Evolutionary conservation across 2,329 filamentous ascomycete species (phyloP).

Genomic region (Monilinia polystroma): DNA sequence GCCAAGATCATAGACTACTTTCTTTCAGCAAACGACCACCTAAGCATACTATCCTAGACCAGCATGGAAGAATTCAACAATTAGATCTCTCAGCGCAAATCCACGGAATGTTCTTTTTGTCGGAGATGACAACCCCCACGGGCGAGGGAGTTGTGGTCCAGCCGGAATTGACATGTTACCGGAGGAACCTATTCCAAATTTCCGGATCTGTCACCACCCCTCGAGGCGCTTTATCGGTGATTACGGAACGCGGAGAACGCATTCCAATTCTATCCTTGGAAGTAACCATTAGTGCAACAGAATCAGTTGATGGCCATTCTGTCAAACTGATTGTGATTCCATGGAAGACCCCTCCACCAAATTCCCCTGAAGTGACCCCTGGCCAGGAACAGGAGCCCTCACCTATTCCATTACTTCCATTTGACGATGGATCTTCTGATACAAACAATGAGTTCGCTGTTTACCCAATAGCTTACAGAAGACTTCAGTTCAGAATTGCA

Average conservation of each 20-base stretch:
- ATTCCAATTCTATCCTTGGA: constrained; percentile 81
- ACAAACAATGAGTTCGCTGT: constrained; percentile 69
- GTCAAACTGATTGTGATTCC: constrained; percentile 95
- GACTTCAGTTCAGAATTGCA: constrained; percentile 88
- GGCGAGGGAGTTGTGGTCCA: constrained; percentile 56
- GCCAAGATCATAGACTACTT: constrained; percentile 40
- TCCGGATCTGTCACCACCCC: constrained; percentile 85
- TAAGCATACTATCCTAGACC: constrained; percentile 51
- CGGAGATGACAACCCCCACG: constrained; percentile 53
- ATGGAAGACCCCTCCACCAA: constrained; percentile 92
- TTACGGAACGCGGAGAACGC: constrained; percentile 81
- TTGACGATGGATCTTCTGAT: constrained; percentile 49
- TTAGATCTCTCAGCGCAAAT: constrained; percentile 65
- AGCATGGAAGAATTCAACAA: constrained; percentile 48
- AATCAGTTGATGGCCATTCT: constrained; percentile 88
- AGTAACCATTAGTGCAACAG: constrained; percentile 85
- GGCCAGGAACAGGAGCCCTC: constrained; percentile 79
- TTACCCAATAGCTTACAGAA: constrained; percentile 91
- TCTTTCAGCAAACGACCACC: constrained; percentile 39
- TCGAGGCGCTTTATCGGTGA: constrained; percentile 71
- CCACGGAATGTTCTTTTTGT: constrained; percentile 86
- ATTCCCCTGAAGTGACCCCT: constrained; percentile 64
- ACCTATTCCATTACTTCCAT: constrained; percentile 70
- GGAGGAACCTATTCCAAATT: constrained; percentile 93
- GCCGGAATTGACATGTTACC: constrained; percentile 91